These are phyloP conservation scores for Vaccinium corymbosum DNA, from an alignment of 148 eudicot species.

Conservation along the genomic window DNA sequence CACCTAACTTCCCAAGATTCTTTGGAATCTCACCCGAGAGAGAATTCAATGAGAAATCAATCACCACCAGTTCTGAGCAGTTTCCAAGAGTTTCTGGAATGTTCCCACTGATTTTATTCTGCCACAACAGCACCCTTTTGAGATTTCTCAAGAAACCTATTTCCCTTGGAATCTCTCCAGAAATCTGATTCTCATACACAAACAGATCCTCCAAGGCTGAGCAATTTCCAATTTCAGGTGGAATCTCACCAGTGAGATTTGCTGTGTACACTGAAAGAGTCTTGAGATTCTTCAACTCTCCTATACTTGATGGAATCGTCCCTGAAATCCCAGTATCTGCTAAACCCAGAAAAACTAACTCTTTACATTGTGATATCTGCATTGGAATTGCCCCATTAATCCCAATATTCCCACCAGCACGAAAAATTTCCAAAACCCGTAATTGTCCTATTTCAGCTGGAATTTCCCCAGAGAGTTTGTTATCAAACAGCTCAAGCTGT, in stretches of 20 bases:
- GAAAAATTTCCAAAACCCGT: constrained; percentile 24
- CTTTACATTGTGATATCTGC: constrained; percentile 34
- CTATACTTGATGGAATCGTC: constrained; percentile 26
- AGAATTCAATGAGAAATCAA: constrained; percentile 36
- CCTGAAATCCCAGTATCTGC: constrained; percentile 40
- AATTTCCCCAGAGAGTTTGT: constrained; percentile 28
- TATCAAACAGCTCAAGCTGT: constrained; percentile 36
- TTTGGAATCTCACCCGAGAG: constrained; percentile 29
- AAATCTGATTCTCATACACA: constrained; percentile 29
- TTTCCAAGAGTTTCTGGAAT: constrained; percentile 33
- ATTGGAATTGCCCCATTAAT: constrained; percentile 36
- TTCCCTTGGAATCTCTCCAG: constrained; percentile 27
- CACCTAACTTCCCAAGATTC: constrained; percentile 16
- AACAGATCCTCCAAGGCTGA: constrained; percentile 27
- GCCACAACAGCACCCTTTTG: constrained; percentile 32
- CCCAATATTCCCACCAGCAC: constrained; percentile 36
- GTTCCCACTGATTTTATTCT: constrained; percentile 29
- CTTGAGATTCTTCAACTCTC: constrained; percentile 31
- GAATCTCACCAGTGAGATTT: constrained; percentile 36
- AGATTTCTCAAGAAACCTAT: constrained; percentile 24
- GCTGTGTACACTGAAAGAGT: constrained; percentile 37
- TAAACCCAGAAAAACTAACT: constrained; percentile 27
- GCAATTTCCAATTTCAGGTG: constrained; percentile 28
- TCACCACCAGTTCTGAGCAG: constrained; percentile 21
- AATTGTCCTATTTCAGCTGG: constrained; percentile 30